Conservation (phyloP, 148 eudicot species). For the Vaccinium vitisidaea region DNA sequence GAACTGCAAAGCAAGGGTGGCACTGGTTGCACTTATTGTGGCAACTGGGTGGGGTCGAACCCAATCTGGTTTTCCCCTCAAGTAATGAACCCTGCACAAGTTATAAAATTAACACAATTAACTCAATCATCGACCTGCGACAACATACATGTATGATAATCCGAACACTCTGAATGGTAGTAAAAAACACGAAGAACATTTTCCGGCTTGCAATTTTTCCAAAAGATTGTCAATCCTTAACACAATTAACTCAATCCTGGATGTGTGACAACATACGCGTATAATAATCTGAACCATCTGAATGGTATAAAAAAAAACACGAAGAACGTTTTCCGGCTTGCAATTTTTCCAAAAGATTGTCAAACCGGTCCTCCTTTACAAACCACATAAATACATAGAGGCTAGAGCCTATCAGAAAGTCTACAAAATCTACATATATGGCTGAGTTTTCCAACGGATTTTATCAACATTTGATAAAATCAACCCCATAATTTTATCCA, state of each 20-base stretch:
- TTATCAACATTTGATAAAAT: too few species aligned
- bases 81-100: constrained; percentile 40
- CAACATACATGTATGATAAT: not conserved
- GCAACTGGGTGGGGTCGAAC: constrained; percentile 93
- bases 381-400: not conserved
- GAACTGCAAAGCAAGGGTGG: constrained; percentile 89
- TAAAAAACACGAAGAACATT: too few species aligned
- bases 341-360: not conserved
- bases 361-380: not conserved
- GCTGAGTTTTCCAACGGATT: too few species aligned
- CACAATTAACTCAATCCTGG: not conserved
- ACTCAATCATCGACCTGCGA: not conserved
- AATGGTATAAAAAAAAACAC: too few species aligned
- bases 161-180: not conserved
- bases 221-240: not conserved
- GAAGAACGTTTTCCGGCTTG: not conserved
- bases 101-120: too few species aligned
- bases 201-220: not conserved
- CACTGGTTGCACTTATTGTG: constrained; percentile 93
- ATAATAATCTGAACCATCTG: not conserved
- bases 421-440: too few species aligned
- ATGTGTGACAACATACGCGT: not conserved
- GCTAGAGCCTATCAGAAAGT: not conserved
- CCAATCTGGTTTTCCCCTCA: constrained; percentile 77
- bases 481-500: too few species aligned